Base-by-base conservation (phyloP, 305 asterid genomes). In the Fraxinus nigra region DNA sequence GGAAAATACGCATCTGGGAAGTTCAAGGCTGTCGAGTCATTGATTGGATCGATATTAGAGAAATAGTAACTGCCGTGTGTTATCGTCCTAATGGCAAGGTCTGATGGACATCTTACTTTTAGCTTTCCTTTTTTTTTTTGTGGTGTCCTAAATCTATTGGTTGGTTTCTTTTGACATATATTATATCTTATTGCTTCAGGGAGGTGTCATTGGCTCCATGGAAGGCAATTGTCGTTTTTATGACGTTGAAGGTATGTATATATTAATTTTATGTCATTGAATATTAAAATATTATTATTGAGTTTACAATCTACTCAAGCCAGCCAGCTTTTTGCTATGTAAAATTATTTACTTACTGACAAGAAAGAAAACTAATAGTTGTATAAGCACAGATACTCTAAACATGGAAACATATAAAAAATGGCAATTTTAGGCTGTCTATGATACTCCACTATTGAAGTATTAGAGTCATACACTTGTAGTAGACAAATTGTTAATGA, bases 121-220 rank as follows among this genome's bases (percentile, higher is more conserved):
- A 78, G 75, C 73, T 8, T 59, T 59, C 24, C 28, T 20, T 37
- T 69, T 24, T 69, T 24, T 24, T 24, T 5, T 38, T 43, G 6
- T 22, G 5, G 74, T 3, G 14, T 18, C 38, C 32, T 56, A 37
- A 14, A 43, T 40, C 26, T 10, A 65, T 16, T 18, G 0, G 20
- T 59, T 54, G 77, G 38, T 5, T 24, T 77, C n/a, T 32, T 30
- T 43, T 74, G 4, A 43, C 76, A 75, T 67, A 54, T 79, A 22
- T 28, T 75, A 16, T 43, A 54, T 81, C 48, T 70, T 82, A 4
- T 67, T 84, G 32, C 70, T 80, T 78, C 87, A 94, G 97, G 95
- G 97, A 35, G 97, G 98, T 30, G 80, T 92, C 61, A 87, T 93
- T 78, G 98, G 98, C 78, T 92, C 95, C 87, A 88, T 90, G 92